Base-by-base conservation (phyloP, 805 yeast genomes). In the Candida caryicola region DNA sequence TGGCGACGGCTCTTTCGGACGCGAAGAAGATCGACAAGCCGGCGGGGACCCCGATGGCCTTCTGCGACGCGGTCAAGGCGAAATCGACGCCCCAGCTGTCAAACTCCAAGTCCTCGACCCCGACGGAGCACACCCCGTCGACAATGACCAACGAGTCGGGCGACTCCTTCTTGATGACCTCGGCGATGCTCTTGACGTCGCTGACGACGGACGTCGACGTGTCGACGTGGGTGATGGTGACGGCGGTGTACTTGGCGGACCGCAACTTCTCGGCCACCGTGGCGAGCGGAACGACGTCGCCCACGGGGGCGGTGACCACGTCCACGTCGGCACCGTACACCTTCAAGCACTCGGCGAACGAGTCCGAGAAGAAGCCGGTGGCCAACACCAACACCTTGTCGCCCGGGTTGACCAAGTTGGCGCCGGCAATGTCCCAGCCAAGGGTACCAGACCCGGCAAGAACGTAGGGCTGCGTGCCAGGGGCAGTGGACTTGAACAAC, bases 121-220 rank as follows among this genome's bases (percentile, higher is more conserved):
- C 98, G 44, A 90, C 77, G 5, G 97, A 88, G 66, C 98, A 93
- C 21, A 91, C 98, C 33, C 95, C 96, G 61, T 91, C 99, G 29
- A 91, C 95, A 36, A 88, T 68, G 37, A 91, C 72, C 44, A 91
- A 73, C 17, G 96, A 78, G 21, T 85, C 84, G 37, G 98, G 97
- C 3, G 88, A 76, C 2, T 72, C 64, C 45, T 66, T 55, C 52
- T 79, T 77, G 43, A 85, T 82, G n/a, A 81, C 48, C 36, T 62
- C 64, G 18, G 95, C 63, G 40, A 89, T 72, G 13, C 70, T 66
- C 55, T 77, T 70, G 45, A 91, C 81, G 54, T 85, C 83, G 31
- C 81, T 70, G 29, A 89, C 76, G 29, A 91, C 96, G n/a, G 95
- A 95, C 25, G 97, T 88, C 2, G 96, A 88, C 31, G 98, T 93